Conservation (phyloP, 2,329 filamentous ascomycete species). For the Dactylonectria estremocensis region DNA sequence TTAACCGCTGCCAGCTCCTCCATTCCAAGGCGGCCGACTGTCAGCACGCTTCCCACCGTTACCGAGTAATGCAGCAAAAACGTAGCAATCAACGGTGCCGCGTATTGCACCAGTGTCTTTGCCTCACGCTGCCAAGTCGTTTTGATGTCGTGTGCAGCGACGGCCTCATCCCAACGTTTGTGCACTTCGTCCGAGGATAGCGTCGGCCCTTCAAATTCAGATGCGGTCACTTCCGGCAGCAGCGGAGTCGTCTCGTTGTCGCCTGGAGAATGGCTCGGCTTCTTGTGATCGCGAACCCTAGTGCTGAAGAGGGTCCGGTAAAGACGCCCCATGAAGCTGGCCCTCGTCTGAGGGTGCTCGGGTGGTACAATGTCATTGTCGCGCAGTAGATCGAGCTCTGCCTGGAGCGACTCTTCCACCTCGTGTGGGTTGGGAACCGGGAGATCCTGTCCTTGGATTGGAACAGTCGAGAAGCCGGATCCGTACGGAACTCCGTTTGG, state of each 20-base stretch:
- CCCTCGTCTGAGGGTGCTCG: conserved; percentile 14
- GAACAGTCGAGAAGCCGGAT: conserved; percentile 39
- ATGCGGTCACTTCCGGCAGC: neutral
- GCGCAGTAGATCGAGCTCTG: conserved; percentile 36
- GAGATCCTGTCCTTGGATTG: conserved; percentile 32
- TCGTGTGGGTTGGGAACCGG: conserved; percentile 42
- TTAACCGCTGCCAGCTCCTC: conserved; percentile 61
- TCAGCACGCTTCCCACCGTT: conserved; percentile 81
- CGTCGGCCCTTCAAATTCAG: conserved; percentile 10
- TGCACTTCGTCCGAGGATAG: conserved; percentile 38
- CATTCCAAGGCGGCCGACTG: conserved; percentile 80
- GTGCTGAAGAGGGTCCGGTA: conserved; percentile 40
- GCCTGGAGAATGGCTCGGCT: conserved; percentile 8
- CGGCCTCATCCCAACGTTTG: conserved; percentile 80
- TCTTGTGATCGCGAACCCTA: conserved; percentile 33
- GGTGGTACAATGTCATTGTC: conserved; percentile 42
- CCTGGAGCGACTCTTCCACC: conserved; percentile 38
- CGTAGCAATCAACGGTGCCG: conserved; percentile 75
- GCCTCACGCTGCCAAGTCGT: conserved; percentile 92
- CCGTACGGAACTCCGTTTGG: conserved; percentile 39
- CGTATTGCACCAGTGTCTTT: conserved; percentile 81
- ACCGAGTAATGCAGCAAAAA: conserved; percentile 85
- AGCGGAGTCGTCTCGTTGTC: conserved; percentile 33
- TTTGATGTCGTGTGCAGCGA: conserved; percentile 82
- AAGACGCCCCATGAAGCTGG: conserved; percentile 2